Conservation (phyloP, 176 grass and related monocot species). For the Oropetium thomaeum region DNA sequence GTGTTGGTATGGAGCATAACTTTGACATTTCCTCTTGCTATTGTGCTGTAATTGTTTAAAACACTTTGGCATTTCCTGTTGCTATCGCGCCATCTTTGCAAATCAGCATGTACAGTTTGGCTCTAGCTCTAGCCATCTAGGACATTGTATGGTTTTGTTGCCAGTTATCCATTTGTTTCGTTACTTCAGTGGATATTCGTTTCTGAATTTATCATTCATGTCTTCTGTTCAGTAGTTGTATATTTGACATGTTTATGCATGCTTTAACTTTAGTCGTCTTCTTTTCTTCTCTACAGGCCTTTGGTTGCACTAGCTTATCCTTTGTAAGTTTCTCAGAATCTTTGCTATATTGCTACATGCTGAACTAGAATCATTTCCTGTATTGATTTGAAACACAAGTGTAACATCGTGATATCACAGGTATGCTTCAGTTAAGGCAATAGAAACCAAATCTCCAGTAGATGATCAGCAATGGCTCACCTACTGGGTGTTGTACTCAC, state of each 20-base stretch:
- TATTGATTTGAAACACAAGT: slow-evolving; percentile 8
- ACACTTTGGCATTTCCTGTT: too few species aligned
- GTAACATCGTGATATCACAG: slow-evolving; percentile 21
- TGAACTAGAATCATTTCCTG: neutral
- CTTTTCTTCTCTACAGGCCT: slow-evolving; percentile 45
- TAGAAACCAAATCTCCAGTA: slow-evolving; percentile 62
- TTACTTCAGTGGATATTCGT: neutral
- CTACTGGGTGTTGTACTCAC: slow-evolving; percentile 75
- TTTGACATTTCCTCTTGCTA: neutral
- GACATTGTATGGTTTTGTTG: neutral
- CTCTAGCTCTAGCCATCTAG: neutral
- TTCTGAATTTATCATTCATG: slow-evolving; percentile 5
- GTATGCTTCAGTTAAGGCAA: slow-evolving; percentile 69
- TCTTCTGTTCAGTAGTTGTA: neutral
- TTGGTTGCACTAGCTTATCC: slow-evolving; percentile 68
- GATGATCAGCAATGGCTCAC: slow-evolving; percentile 85
- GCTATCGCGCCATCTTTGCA: neutral
- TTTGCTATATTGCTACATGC: neutral
- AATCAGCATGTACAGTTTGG: neutral
- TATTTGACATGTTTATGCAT: neutral
- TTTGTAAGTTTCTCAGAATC: slow-evolving; percentile 45
- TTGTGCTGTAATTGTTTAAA: neutral
- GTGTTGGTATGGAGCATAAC: neutral
- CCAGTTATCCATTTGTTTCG: neutral
- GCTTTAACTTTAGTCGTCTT: slow-evolving; percentile 5